A percentile compares a stretch with the other conserved stretches of the same genome.
These are phyloP conservation scores for Kwoniella botswanensis DNA, from an alignment of 768 basidiomycete genomes.

Conservation along the genomic window DNA sequence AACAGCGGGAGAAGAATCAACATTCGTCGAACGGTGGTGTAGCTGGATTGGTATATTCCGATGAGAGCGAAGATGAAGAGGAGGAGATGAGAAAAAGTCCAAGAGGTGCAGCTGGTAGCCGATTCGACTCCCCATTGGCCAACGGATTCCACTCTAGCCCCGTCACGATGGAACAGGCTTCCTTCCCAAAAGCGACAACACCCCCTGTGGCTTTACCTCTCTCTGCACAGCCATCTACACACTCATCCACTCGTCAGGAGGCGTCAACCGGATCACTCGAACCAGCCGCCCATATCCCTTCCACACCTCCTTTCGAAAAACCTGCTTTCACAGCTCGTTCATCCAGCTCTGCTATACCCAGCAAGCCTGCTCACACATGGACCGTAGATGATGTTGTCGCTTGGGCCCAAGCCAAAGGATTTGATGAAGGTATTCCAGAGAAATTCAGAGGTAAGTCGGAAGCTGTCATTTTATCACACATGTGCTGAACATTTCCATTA, in stretches of 20 bases:
- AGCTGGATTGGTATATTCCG: conserved; percentile 59
- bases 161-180: conserved; percentile 6
- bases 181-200: conserved; percentile 7
- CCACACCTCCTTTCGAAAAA: conserved; percentile 27
- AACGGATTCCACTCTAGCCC: conserved; percentile 22
- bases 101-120: neutral
- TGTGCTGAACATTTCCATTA: conserved; percentile 54
- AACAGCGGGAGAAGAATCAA: conserved; percentile 44
- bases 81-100: conserved; percentile 58
- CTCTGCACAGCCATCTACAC: conserved; percentile 9
- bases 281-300: conserved; percentile 34
- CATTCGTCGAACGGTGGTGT: conserved; percentile 39
- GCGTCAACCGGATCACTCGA: conserved; percentile 20
- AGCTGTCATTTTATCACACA: neutral
- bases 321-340: conserved; percentile 10
- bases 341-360: conserved; percentile 3
- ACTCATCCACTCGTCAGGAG: conserved; percentile 1
- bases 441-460: conserved; percentile 79
- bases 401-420: conserved; percentile 83
- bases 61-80: conserved; percentile 63
- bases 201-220: conserved; percentile 9
- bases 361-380: conserved; percentile 71
- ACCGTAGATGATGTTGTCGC: conserved; percentile 82
- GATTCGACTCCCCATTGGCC: neutral
- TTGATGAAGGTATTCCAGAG: conserved; percentile 78